A percentile compares a stretch with the other conserved stretches of the same genome.
Conservation (phyloP, 805 yeast genomes). For the Maudiozyma bulderi region DNA sequence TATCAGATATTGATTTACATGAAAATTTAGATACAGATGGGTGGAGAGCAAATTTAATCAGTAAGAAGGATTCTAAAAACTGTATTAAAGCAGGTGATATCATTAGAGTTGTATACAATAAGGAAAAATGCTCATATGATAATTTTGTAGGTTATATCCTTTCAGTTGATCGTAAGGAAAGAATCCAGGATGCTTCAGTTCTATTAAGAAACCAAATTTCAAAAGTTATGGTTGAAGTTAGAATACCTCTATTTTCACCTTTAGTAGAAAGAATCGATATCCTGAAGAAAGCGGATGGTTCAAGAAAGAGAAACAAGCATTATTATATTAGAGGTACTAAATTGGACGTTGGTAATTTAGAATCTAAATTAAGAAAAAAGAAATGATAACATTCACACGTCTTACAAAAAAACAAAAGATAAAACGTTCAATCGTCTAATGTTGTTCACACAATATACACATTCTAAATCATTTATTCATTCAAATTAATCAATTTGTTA, state of each 20-base stretch:
- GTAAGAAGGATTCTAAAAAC: conserved; percentile 33
- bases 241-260: conserved; percentile 77
- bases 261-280: conserved; percentile 67
- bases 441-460: neutral
- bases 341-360: conserved; percentile 67
- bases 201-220: conserved; percentile 72
- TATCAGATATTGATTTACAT: conserved; percentile 36
- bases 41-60: conserved; percentile 47
- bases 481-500: neutral
- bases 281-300: conserved; percentile 54
- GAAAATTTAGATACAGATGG: conserved; percentile 64
- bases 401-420: neutral
- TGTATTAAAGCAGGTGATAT: conserved; percentile 73
- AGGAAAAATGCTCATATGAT: conserved; percentile 43
- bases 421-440: neutral
- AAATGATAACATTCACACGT: conserved; percentile 5
- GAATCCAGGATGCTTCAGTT: conserved; percentile 55
- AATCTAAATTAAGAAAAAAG: conserved; percentile 32
- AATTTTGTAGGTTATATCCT: conserved; percentile 71
- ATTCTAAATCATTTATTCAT: too few species aligned
- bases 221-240: conserved; percentile 76
- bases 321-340: conserved; percentile 79
- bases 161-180: conserved; percentile 60
- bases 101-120: conserved; percentile 61
- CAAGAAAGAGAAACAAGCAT: conserved; percentile 70